phyloP scores from a whole-genome alignment of 345 rosid genomes.

The Bruguiera sexangula region DNA sequence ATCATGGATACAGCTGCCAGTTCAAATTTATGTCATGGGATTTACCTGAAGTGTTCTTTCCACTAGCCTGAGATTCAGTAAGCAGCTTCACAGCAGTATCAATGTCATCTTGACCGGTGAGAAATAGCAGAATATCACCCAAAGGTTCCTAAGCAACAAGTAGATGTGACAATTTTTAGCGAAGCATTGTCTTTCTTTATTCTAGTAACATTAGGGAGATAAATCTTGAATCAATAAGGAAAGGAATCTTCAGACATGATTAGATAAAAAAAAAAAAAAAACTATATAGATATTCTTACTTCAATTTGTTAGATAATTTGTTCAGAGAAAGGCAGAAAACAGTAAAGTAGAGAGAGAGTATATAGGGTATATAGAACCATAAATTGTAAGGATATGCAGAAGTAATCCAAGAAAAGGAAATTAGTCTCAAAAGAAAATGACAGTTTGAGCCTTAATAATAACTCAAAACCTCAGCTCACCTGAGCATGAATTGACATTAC shows the following conservation, averaged over 20 bases:
- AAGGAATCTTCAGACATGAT: too few relatives aligned
- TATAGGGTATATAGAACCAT: too few relatives aligned
- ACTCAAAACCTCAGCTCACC: conserved; percentile 38
- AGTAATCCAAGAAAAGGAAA: neutral
- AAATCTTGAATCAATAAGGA: too few relatives aligned
- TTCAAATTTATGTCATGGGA: conserved; percentile 6
- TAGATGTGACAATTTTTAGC: neutral
- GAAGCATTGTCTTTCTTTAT: neutral
- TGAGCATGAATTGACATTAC: conserved; percentile 66
- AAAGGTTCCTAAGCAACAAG: conserved; percentile 57
- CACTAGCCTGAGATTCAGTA: conserved; percentile 53
- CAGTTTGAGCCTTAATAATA: neutral
- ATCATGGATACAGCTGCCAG: conserved; percentile 1
- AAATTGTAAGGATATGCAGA: too few relatives aligned
- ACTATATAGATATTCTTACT: too few relatives aligned
- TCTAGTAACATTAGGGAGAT: neutral
- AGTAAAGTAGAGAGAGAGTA: too few relatives aligned
- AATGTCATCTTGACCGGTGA: conserved; percentile 97
- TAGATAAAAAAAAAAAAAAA: too few relatives aligned
- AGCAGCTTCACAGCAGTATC: conserved; percentile 66
- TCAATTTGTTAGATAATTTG: too few relatives aligned
- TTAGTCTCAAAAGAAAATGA: neutral
- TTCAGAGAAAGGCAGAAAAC: too few relatives aligned
- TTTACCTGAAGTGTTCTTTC: conserved; percentile 68
- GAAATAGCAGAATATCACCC: conserved; percentile 89